These are phyloP conservation scores for Mycena venus DNA, from an alignment of 768 basidiomycete species.

Conservation along the genomic window DNA sequence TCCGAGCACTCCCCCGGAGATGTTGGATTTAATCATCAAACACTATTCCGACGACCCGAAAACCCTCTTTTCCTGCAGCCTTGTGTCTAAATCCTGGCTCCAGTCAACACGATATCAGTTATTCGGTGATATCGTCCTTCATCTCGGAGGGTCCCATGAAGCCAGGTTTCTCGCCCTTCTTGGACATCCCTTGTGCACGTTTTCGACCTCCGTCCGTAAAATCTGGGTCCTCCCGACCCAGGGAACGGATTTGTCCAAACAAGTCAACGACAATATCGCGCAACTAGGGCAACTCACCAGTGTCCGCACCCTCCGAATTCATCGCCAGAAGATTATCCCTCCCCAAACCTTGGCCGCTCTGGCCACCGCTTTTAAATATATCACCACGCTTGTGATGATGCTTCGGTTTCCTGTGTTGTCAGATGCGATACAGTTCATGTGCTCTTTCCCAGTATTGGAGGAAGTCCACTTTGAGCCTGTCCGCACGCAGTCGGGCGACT, in stretches of 20 bases:
- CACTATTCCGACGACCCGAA: neutral
- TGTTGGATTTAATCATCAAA: constrained; percentile 19
- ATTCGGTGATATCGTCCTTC: constrained; percentile 25
- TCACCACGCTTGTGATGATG: constrained; percentile 21
- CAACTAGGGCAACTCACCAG: neutral
- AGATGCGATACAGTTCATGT: constrained; percentile 16
- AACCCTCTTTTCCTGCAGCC: constrained; percentile 23
- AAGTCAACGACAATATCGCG: constrained; percentile 5
- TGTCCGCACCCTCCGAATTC: constrained; percentile 24
- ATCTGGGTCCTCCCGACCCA: constrained; percentile 24
- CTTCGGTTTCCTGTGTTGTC: constrained; percentile 13
- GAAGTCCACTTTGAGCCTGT: constrained; percentile 11
- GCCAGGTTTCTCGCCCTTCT: constrained; percentile 16
- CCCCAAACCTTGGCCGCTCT: constrained; percentile 1
- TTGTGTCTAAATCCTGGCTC: constrained; percentile 37
- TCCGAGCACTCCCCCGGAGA: constrained; percentile 13
- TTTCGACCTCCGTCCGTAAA: constrained; percentile 23
- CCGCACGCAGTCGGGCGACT: constrained; percentile 18
- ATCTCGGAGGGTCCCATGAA: constrained; percentile 6
- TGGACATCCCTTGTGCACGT: constrained; percentile 19
- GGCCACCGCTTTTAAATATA: constrained; percentile 14
- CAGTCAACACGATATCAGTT: constrained; percentile 23
- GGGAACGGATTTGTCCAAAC: neutral
- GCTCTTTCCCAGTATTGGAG: constrained; percentile 20
- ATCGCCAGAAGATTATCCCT: constrained; percentile 22